These are phyloP conservation scores for Salix koriyanagi DNA, from an alignment of 345 rosid species.

Conservation along the genomic window DNA sequence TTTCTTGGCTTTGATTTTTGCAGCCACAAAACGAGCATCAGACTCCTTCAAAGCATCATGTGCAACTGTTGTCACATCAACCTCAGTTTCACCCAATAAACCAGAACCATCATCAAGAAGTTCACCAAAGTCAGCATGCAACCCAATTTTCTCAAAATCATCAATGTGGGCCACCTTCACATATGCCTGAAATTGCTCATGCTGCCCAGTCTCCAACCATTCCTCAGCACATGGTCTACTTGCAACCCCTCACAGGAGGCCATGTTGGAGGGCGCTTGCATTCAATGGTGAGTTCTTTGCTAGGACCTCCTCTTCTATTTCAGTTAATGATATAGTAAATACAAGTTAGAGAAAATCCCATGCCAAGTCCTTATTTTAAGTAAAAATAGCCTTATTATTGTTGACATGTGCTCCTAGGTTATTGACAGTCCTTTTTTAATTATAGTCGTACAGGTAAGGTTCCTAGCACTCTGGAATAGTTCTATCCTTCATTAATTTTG, in stretches of 20 bases:
- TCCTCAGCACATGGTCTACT: conserved; percentile 78
- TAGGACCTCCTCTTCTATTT: neutral
- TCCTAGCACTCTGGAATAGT: neutral
- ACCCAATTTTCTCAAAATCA: conserved; percentile 64
- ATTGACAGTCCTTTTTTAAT: neutral
- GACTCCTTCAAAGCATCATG: conserved; percentile 67
- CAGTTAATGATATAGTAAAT: neutral
- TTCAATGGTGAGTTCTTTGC: conserved; percentile 48
- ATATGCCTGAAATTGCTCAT: conserved; percentile 59
- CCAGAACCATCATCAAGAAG: conserved; percentile 64
- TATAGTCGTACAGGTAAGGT: neutral
- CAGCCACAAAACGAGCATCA: conserved; percentile 59
- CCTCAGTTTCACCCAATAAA: conserved; percentile 70
- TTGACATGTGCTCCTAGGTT: neutral
- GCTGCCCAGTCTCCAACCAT: conserved; percentile 64
- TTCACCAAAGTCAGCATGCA: conserved; percentile 53
- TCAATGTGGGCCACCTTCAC: conserved; percentile 54
- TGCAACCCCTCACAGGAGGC: conserved; percentile 66
- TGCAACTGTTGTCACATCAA: conserved; percentile 52
- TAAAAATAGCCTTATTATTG: neutral
- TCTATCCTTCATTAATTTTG: neutral
- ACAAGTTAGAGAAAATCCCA: neutral
- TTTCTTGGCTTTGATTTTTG: neutral
- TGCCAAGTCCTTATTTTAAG: neutral
- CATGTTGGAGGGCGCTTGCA: conserved; percentile 64